These are phyloP conservation scores for Capsicum chinense DNA, from an alignment of 257 asterid genomes.

Conservation along the genomic window DNA sequence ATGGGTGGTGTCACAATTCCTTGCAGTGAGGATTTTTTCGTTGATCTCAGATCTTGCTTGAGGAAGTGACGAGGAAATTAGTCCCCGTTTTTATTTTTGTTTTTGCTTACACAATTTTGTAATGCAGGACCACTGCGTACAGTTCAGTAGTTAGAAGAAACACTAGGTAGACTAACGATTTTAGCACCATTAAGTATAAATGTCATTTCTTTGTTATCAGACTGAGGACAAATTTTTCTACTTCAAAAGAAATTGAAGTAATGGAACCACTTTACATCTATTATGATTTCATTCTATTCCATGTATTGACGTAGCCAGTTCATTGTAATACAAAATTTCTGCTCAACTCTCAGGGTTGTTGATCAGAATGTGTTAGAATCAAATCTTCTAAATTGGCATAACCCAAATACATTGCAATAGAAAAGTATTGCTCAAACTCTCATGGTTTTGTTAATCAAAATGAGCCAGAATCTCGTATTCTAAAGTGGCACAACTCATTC, in stretches of 20 bases:
- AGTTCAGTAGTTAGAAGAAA: conserved; percentile 13
- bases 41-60: conserved; percentile 35
- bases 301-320: neutral
- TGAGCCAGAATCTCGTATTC: too few species aligned
- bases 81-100: neutral
- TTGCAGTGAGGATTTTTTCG: conserved; percentile 45
- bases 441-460: too few species aligned
- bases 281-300: neutral
- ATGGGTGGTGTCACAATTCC: conserved; percentile 67
- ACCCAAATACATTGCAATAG: too few species aligned
- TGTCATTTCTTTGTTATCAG: neutral
- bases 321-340: neutral
- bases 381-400: neutral
- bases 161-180: neutral
- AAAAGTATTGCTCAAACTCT: too few species aligned
- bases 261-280: neutral
- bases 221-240: neutral
- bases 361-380: neutral
- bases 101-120: neutral
- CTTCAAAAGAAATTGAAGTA: neutral
- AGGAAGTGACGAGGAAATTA: neutral
- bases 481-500: too few species aligned
- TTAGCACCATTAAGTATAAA: too few species aligned
- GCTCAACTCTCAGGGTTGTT: too few species aligned
- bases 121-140: neutral